These are phyloP conservation scores for Pelagophyceae sp. DNA, from an alignment of 352 stramenopile species.

Conservation along the genomic window DNA sequence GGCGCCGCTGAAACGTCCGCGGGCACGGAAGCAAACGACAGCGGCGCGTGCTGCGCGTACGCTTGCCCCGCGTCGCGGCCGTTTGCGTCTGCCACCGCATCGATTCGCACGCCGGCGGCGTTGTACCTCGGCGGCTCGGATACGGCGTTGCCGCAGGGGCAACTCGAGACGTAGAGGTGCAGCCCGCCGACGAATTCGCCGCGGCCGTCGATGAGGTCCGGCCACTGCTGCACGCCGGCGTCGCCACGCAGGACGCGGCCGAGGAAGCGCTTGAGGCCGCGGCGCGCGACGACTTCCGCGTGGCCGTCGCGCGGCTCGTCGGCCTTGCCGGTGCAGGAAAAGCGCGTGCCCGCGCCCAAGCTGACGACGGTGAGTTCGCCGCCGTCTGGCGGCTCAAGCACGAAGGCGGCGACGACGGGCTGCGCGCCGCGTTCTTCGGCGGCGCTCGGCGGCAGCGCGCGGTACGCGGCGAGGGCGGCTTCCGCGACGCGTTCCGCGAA, in stretches of 20 bases:
- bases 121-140: background rate
- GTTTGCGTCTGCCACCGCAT: background rate
- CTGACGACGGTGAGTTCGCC: background rate
- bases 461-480: background rate
- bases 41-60: background rate
- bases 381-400: background rate
- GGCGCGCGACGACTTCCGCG: background rate
- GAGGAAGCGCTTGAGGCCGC: background rate
- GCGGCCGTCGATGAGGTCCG: background rate
- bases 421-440: background rate
- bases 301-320: background rate
- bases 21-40: background rate
- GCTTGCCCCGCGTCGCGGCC: background rate
- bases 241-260: background rate
- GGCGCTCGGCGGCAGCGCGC: background rate
- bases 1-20: background rate
- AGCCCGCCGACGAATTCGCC: background rate
- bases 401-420: background rate
- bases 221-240: too few species aligned
- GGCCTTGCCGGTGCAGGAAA: background rate
- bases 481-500: background rate
- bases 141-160: background rate
- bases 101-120: too few species aligned
- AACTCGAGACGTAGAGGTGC: background rate
- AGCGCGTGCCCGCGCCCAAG: background rate